phyloP scores from a whole-genome alignment of 1,139 yeast species.

The Nakaseomyces glabratus region DNA sequence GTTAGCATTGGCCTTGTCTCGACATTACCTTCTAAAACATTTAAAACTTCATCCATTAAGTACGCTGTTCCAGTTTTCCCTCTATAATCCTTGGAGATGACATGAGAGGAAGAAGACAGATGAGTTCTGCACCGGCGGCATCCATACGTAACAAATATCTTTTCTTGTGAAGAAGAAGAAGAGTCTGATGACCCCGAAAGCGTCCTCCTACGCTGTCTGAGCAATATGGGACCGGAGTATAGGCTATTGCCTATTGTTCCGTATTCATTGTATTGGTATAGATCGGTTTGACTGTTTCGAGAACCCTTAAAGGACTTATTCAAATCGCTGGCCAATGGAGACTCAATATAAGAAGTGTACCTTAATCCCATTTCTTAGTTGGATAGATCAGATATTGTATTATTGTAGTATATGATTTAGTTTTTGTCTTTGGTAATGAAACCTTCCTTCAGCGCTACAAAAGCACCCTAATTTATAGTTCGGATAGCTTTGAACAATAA shows the following conservation, averaged over 20 bases:
- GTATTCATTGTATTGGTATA: constrained; percentile 2
- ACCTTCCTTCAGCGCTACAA: too few species aligned
- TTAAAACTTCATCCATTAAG: constrained; percentile 35
- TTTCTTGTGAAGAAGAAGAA: background rate
- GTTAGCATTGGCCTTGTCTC: constrained; percentile 37
- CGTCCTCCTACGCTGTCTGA: constrained; percentile 4
- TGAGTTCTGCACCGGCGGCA: constrained; percentile 38
- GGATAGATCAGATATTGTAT: too few species aligned
- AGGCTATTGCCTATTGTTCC: constrained; percentile 4
- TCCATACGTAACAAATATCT: constrained; percentile 29
- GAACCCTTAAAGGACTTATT: too few species aligned
- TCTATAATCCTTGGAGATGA: constrained; percentile 36
- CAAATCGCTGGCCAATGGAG: constrained; percentile 9
- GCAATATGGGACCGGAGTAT: constrained; percentile 3
- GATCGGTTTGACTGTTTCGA: too few species aligned
- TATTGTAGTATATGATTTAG: too few species aligned
- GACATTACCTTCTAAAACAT: constrained; percentile 31
- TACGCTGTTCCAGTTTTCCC: constrained; percentile 39
- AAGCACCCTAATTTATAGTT: too few species aligned
- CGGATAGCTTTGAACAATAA: too few species aligned
- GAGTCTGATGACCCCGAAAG: background rate
- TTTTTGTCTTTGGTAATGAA: too few species aligned
- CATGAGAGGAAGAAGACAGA: constrained; percentile 33
- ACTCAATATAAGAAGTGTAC: constrained; percentile 34
- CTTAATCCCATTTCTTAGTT: constrained; percentile 40